Percentiles rank a stretch among this genome's conserved stretches.
These are phyloP conservation scores for Globisporangium barbulae DNA, from an alignment of 352 stramenopile species.

Conservation along the genomic window DNA sequence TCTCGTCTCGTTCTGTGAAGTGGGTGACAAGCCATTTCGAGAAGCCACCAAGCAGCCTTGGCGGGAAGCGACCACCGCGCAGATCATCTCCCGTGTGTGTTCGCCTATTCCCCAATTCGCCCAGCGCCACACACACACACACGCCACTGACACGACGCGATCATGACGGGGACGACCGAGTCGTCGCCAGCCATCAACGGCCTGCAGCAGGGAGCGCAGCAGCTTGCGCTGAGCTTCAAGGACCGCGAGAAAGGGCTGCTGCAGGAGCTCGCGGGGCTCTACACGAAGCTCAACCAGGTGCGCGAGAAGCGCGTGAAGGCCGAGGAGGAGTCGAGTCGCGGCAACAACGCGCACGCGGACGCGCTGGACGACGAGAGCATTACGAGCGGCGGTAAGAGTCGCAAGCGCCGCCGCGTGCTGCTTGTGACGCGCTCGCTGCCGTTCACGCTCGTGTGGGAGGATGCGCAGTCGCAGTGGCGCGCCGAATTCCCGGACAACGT, in stretches of 20 bases:
- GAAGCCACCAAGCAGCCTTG: slow-evolving; percentile 6
- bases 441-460: slow-evolving; percentile 75
- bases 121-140: not conserved
- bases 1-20: too few relatives aligned
- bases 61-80: not conserved
- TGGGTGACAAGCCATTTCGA: not conserved
- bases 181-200: not conserved
- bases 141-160: not conserved
- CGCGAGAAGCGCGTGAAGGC: slow-evolving; percentile 72
- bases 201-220: not conserved
- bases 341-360: slow-evolving; percentile 16
- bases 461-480: slow-evolving; percentile 79
- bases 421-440: slow-evolving; percentile 74
- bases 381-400: slow-evolving; percentile 19
- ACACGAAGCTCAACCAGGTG: slow-evolving; percentile 82
- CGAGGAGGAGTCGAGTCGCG: slow-evolving; percentile 44
- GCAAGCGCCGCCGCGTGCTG: slow-evolving; percentile 55
- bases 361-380: slow-evolving; percentile 24
- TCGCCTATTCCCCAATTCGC: slow-evolving; percentile 9
- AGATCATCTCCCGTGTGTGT: not conserved
- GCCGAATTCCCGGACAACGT: slow-evolving; percentile 75
- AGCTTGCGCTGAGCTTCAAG: slow-evolving; percentile 38
- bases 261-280: slow-evolving; percentile 65
- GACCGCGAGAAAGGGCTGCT: slow-evolving; percentile 69
- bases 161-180: slow-evolving; percentile 12